These are phyloP conservation scores for Aspergillus mulundensis DNA, from an alignment of 495 filamentous ascomycete genomes.

Conservation along the genomic window DNA sequence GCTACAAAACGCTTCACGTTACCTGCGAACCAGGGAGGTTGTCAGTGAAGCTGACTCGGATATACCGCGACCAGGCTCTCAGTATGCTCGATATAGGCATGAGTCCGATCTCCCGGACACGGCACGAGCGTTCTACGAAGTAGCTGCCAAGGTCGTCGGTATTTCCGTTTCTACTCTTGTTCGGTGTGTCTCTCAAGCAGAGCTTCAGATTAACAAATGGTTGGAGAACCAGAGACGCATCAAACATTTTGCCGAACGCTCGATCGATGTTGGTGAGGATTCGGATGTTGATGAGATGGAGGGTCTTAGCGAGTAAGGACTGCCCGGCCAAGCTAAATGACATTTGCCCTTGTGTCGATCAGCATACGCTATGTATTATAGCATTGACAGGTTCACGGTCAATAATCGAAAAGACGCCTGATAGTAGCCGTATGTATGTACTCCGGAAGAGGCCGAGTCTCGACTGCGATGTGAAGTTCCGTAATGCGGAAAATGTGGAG, in stretches of 20 bases:
- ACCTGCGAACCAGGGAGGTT: constrained; percentile 27
- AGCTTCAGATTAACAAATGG: constrained; percentile 41
- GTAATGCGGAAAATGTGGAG: constrained; percentile 6
- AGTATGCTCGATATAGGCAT: constrained; percentile 54
- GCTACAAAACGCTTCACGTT: constrained; percentile 35
- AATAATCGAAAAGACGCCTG: too few species aligned
- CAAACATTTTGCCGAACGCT: constrained; percentile 23
- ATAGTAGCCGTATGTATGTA: neutral
- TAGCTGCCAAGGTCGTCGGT: constrained; percentile 48
- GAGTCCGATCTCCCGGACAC: constrained; percentile 52
- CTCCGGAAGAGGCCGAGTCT: neutral
- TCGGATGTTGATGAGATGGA: constrained; percentile 25
- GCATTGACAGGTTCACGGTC: too few species aligned
- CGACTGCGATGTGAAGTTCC: neutral
- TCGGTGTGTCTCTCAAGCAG: constrained; percentile 43
- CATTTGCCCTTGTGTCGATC: too few species aligned
- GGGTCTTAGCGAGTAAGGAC: constrained; percentile 23
- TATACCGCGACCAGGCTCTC: constrained; percentile 46
- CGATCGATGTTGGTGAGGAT: constrained; percentile 15
- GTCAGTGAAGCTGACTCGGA: constrained; percentile 28
- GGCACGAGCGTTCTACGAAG: constrained; percentile 52
- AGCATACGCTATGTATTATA: too few species aligned
- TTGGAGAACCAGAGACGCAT: constrained; percentile 32
- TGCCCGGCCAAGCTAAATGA: neutral
- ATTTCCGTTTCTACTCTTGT: constrained; percentile 46